Conservation (phyloP, 345 rosid species). For the Nephelium lappaceum region DNA sequence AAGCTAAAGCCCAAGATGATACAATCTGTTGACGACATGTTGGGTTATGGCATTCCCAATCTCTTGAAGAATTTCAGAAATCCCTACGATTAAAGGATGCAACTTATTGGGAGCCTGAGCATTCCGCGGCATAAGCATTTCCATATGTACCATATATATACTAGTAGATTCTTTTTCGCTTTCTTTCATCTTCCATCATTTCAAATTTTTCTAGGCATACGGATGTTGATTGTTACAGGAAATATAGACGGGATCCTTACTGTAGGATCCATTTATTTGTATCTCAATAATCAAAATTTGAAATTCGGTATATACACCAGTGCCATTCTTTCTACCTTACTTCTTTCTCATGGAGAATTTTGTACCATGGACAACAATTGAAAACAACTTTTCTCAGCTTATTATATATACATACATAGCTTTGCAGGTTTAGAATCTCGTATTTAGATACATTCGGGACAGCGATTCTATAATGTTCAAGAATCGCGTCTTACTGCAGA, state of each 20-base stretch:
- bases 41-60: conserved; percentile 87
- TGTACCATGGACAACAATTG: too few species aligned
- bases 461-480: too few species aligned
- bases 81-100: conserved; percentile 59
- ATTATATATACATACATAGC: too few species aligned
- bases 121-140: neutral
- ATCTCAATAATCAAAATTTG: neutral
- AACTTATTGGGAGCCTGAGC: neutral
- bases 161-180: neutral
- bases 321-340: neutral
- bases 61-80: conserved; percentile 80
- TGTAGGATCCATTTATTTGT: neutral
- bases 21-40: conserved; percentile 89
- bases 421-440: too few species aligned
- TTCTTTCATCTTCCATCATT: neutral
- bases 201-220: neutral
- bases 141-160: neutral
- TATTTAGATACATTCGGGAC: too few species aligned
- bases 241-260: neutral
- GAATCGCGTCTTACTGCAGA: too few species aligned
- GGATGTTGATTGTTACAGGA: neutral
- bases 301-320: neutral
- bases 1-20: conserved; percentile 89
- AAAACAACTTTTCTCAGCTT: too few species aligned
- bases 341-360: too few species aligned